Percentiles rank a stretch among this genome's conserved stretches.
Conservation (phyloP, 768 basidiomycete species). For the Rhodotorula diobovata region DNA sequence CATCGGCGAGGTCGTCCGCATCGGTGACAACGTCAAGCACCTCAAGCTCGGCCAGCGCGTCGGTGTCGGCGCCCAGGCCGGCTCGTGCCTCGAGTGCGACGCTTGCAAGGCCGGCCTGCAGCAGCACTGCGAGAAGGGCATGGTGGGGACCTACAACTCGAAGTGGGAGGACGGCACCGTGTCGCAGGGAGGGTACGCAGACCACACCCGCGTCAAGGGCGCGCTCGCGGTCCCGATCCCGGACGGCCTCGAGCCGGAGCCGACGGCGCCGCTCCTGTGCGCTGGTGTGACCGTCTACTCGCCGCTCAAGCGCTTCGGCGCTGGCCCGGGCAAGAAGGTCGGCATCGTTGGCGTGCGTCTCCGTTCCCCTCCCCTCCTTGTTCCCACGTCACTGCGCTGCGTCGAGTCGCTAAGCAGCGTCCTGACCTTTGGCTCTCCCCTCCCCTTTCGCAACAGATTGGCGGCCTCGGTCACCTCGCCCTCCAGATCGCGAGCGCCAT, state of each 20-base stretch:
- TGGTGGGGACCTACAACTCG: background rate
- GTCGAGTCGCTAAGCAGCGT: too few relatives aligned
- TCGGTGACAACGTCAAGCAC: conserved; percentile 12
- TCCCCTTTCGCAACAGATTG: conserved; percentile 46
- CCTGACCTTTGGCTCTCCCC: too few relatives aligned
- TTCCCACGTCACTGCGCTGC: too few relatives aligned
- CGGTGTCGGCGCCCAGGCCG: conserved; percentile 51
- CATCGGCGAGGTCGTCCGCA: conserved; percentile 44
- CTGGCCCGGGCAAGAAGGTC: conserved; percentile 61
- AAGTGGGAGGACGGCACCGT: conserved; percentile 34
- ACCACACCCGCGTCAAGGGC: conserved; percentile 43
- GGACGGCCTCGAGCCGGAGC: conserved; percentile 45
- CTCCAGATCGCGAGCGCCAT: conserved; percentile 40
- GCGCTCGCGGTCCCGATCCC: conserved; percentile 50
- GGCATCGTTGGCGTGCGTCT: conserved; percentile 55
- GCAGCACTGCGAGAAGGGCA: conserved; percentile 33
- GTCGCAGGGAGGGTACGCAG: conserved; percentile 49
- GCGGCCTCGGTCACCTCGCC: conserved; percentile 52
- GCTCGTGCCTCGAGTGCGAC: conserved; percentile 40
- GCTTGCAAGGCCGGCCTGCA: conserved; percentile 37
- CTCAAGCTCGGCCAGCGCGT: conserved; percentile 47
- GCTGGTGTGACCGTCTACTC: conserved; percentile 50
- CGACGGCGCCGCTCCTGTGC: conserved; percentile 46
- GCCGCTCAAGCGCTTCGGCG: conserved; percentile 51
- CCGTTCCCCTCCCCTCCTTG: too few relatives aligned